Base-by-base conservation (phyloP, 257 asterid species). In the Penstemon newberryi region DNA sequence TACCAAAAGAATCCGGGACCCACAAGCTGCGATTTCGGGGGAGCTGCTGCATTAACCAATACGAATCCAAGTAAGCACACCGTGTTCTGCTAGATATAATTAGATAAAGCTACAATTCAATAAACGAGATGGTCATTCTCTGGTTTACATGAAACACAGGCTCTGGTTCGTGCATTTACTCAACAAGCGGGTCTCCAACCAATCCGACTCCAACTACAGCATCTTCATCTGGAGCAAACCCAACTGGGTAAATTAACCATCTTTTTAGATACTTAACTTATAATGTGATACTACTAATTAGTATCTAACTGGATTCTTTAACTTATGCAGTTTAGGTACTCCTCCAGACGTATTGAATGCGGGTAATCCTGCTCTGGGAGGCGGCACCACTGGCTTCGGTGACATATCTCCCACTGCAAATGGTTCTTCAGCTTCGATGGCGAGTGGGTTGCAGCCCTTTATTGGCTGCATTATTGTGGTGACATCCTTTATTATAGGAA, bases 21-120 rank as follows among this genome's bases (percentile, higher is more conserved):
- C 33, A 81, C 91, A 3, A 87, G 99, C 85, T 93, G 99, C 37
- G 96, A 90, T 66, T 93, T 93, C 73, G 97, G 92, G 36, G 97
- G 96, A 52, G 66, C 85, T 60, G 99, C 99, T 62, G 56, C 49
- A 49, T 18, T 87, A 15, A 90, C 97, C 69, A 85, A 52, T 55
- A 42, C 58, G 25, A 90, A 93, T 83, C 99, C 99, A 74, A 90
- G 99, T 93, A 83, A 71, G 90, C 66, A 61, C 60, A 13, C 12
- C 2, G 33, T 2, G 33, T 25, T 25, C 33, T 25, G 33, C 33
- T 25, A 25, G 33, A 25, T 25, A 25, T 25, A 25, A 25, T 25
- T 25, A 25, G 33, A 25, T 25, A 25, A 25, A 25, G 33, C 33
- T 25, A 25, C 2, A 25, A 25, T 25, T 25, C 33, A 25, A 25